Conservation (phyloP, 2,329 filamentous ascomycete genomes). For the Aspergillus fischeri region DNA sequence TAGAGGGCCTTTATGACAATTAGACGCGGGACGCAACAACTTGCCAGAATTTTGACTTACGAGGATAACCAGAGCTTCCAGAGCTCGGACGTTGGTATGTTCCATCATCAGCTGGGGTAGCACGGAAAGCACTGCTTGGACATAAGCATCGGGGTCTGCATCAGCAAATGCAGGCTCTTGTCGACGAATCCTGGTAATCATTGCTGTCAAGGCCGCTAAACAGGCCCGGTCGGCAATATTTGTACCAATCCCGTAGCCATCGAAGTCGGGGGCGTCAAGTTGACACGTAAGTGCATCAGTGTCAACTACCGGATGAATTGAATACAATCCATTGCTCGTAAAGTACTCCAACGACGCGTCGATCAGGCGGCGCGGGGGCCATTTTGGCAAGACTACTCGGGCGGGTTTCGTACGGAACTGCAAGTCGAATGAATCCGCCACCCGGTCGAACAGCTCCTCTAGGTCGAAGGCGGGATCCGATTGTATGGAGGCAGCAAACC, state of each 20-base stretch:
- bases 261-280: conserved; percentile 12
- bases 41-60: conserved; percentile 5
- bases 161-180: conserved; percentile 17
- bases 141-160: conserved; percentile 18
- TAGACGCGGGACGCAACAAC: not conserved
- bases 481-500: conserved; percentile 6
- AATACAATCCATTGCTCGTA: conserved; percentile 16
- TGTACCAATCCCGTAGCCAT: not conserved
- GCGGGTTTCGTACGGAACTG: conserved; percentile 3
- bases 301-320: conserved; percentile 22
- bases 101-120: conserved; percentile 20
- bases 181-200: conserved; percentile 19
- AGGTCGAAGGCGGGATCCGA: conserved; percentile 14
- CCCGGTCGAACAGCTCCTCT: conserved; percentile 10
- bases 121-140: conserved; percentile 16
- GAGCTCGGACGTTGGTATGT: conserved; percentile 13
- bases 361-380: conserved; percentile 14
- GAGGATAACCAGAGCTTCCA: conserved; percentile 21
- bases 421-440: conserved; percentile 6
- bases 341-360: conserved; percentile 18
- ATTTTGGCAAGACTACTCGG: conserved; percentile 7
- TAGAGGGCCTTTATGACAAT: conserved; percentile 16
- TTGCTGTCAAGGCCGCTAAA: conserved; percentile 21
- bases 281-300: conserved; percentile 9
- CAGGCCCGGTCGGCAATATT: conserved; percentile 15